Evolutionary conservation across 1,139 yeast species (phyloP).

Genomic region (Sugiyamaella grinbergsii): DNA sequence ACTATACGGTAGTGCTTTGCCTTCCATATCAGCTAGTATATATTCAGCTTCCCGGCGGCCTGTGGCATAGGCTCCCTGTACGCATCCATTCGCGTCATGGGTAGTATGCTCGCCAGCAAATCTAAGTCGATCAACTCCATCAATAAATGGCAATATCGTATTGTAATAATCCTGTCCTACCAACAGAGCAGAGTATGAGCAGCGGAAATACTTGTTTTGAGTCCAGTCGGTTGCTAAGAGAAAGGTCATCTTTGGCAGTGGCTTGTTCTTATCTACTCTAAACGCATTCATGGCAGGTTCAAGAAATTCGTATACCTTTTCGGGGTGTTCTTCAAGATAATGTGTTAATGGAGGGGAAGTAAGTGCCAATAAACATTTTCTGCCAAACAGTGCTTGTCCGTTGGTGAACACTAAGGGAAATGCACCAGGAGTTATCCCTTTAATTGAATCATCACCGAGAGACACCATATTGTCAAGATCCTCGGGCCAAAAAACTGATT

Average conservation of each 20-base stretch:
- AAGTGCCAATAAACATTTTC: constrained; percentile 31
- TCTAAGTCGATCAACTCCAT: constrained; percentile 59
- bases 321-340: constrained; percentile 49
- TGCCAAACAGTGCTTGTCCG: constrained; percentile 39
- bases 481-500: constrained; percentile 63
- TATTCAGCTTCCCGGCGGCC: constrained; percentile 65
- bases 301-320: constrained; percentile 49
- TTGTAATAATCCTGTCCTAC: constrained; percentile 71
- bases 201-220: constrained; percentile 63
- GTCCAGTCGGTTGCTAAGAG: constrained; percentile 68
- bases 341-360: constrained; percentile 53
- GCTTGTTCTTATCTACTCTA: constrained; percentile 28
- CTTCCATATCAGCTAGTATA: constrained; percentile 16
- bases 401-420: constrained; percentile 56
- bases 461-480: constrained; percentile 54
- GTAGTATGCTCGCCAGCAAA: constrained; percentile 85
- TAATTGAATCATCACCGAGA: constrained; percentile 30
- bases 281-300: constrained; percentile 47
- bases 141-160: constrained; percentile 54
- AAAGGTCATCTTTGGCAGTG: constrained; percentile 51
- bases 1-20: constrained; percentile 13
- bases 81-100: constrained; percentile 77
- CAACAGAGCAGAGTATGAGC: constrained; percentile 71
- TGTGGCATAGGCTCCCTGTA: constrained; percentile 77
- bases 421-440: constrained; percentile 27